Conservation (phyloP, 2,329 filamentous ascomycete genomes). For the Aureobasidium sp. region DNA sequence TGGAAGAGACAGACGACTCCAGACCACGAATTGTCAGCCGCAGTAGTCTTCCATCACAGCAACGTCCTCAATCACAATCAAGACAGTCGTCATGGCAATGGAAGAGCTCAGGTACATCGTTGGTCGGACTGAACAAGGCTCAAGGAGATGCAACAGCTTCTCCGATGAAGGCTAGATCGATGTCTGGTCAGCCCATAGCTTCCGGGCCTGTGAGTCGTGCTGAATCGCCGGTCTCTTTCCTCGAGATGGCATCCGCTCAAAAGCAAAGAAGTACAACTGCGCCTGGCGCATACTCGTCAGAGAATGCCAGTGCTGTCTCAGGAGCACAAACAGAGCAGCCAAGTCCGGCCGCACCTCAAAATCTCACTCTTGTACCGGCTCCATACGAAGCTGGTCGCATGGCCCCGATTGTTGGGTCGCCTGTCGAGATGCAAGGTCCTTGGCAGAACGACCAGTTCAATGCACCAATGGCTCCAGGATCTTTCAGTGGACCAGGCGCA, state of each 20-base stretch:
- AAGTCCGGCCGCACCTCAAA: background rate
- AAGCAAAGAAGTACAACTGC: background rate
- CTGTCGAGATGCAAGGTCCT: constrained; percentile 2
- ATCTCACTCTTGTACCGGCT: background rate
- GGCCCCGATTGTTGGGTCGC: constrained; percentile 1
- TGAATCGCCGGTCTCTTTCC: constrained; percentile 6
- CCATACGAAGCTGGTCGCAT: background rate
- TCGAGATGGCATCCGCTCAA: constrained; percentile 1
- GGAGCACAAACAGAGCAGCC: background rate
- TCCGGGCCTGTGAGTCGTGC: constrained; percentile 1
- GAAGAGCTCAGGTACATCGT: constrained; percentile 9
- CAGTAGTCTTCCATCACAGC: constrained; percentile 13
- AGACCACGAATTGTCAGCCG: constrained; percentile 4
- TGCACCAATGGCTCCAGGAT: background rate
- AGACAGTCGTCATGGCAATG: constrained; percentile 5
- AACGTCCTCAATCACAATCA: constrained; percentile 1
- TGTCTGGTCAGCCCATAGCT: background rate
- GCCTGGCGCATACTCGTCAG: background rate
- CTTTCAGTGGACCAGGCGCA: background rate
- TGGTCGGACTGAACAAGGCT: background rate
- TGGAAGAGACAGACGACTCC: background rate
- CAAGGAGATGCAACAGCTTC: background rate
- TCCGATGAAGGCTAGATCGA: background rate
- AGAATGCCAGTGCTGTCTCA: background rate
- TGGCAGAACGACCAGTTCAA: background rate